Base-by-base conservation (phyloP, 257 asterid genomes). In the Prunella vulgaris region DNA sequence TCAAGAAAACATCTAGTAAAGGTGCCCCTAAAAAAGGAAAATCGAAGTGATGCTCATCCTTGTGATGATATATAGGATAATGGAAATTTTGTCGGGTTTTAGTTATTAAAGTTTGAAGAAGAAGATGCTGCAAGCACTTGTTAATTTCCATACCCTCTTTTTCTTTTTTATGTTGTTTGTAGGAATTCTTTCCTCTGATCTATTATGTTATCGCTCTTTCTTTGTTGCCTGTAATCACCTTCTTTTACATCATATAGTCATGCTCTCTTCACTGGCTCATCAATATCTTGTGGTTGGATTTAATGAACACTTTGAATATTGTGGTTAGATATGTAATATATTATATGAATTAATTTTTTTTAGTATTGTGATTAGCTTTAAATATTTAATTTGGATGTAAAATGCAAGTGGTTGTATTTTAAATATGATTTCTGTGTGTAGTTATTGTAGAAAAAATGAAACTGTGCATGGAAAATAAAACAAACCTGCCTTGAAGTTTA, bases 21-120 rank as follows among this genome's bases (percentile, higher is more conserved):
- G 86, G 83, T 7, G 59, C 88, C 12, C 70, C 89, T n/a, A 69
- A n/a, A 46, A 84, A 87, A 70, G 88, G 89, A 52, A 90, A 80
- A 79, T 88, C 89, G n/a, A 87, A 82, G 51, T 89, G 81, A 84
- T 69, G 24, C 18, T 33, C 28, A 35, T 37, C 75, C 18, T 32
- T 57, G 7, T 1, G 49, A 46, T 53, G 38, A 21, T 69, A 35
- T 69, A 35, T 58, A 22, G 64, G 44, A 46, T 57, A 13, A 33
- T 69, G 69, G 48, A 30, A 49, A 0, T 65, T 70, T 65, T 40
- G 52, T 21, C n/a, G 8, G 62, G 48, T 22, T 24, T 35, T 54
- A 30, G 69, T 75, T 18, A 10, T 66, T 25, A 24, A 37, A 10
- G 46, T 64, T 5, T 74, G 49, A 28, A 64, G 72, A 44, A 21